Evolutionary conservation across 225 moss, liverwort and hornwort genomes (phyloP), one percentile per base, ranked within the genome.

Genomic region (Lunularia cruciata): DNA sequence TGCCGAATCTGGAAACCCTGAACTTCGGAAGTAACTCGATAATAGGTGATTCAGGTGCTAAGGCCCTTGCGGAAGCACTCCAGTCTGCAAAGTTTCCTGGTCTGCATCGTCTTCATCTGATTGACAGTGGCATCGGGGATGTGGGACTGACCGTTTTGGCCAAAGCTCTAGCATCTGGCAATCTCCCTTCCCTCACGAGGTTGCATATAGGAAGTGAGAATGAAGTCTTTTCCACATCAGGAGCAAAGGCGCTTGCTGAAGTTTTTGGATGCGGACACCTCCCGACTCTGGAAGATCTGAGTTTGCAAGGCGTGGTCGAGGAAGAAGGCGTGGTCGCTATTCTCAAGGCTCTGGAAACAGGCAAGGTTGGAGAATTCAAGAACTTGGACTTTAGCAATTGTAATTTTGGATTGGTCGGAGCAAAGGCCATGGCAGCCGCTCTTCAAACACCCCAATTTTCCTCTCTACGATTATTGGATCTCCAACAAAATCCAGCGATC

Each of bases 331-430:
- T 69, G 11, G 39, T 69, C 18, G 37, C 23, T 1, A 35, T 69
- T 23, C n/a, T 55, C 16, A 28, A 69, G 55, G 53, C 68, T 5
- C 56, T 69, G 68, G 68, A 42, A 69, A 23, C 37, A 25, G 68
- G 68, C 38, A 56, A 54, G 22, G 68, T 69, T 36, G 68, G 68
- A 39, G 68, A 54, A 42, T 69, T 69, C 68, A 69, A 56, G 68
- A 69, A 69, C 19, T 27, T 69, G 25, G 68, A 69, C 53, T 56
- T 69, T 20, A 69, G 68, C 22, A 69, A 69, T 27, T 69, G 68
- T 42, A 54, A 69, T 36, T 54, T 69, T 28, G 54, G 68, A 1
- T 40, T 55, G 68, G 37, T 54, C 8, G 68, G 54, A 42, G 54
- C 68, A 14, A 37, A 69, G 55, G 68, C 54, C 9, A 35, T 69